Conservation (phyloP, 441 rosid genomes). For the Hura crepitans region DNA sequence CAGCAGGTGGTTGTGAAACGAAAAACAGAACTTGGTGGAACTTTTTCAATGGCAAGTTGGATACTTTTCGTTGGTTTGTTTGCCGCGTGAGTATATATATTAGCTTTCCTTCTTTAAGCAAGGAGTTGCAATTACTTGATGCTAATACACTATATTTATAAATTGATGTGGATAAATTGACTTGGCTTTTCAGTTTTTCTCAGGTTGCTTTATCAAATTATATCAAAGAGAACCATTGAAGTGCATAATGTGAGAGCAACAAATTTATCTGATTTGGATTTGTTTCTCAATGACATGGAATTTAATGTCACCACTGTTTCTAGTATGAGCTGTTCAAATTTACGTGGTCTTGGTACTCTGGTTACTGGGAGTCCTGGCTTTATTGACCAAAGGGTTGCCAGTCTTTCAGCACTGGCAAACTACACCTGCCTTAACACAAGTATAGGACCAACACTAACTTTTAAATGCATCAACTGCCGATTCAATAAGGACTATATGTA, state of each 20-base stretch:
- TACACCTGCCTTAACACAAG: conserved; percentile 72
- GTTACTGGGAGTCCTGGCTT: conserved; percentile 70
- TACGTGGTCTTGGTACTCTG: conserved; percentile 56
- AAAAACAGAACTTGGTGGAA: conserved; percentile 94
- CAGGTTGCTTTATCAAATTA: conserved; percentile 95
- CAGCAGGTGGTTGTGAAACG: conserved; percentile 69
- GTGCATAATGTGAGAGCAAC: conserved; percentile 84
- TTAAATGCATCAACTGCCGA: conserved; percentile 65
- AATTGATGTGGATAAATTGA: conserved; percentile 16
- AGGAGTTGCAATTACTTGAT: conserved; percentile 9
- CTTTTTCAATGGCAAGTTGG: conserved; percentile 93
- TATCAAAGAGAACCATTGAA: conserved; percentile 76
- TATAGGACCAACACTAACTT: conserved; percentile 69
- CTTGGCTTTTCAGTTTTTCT: conserved; percentile 44
- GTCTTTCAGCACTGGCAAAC: conserved; percentile 50
- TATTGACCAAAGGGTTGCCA: conserved; percentile 41
- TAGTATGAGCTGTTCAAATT: conserved; percentile 81
- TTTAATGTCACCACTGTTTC: conserved; percentile 79
- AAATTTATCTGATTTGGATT: conserved; percentile 66
- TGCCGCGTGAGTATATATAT: conserved; percentile 71
- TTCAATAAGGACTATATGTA: conserved; percentile 50
- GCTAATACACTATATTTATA: conserved; percentile 10
- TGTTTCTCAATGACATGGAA: conserved; percentile 72
- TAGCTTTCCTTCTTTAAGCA: conserved; percentile 2
- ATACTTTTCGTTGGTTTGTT: conserved; percentile 86